phyloP scores from a whole-genome alignment of 106 monocot genomes.

The Platanthera guangdongensis region DNA sequence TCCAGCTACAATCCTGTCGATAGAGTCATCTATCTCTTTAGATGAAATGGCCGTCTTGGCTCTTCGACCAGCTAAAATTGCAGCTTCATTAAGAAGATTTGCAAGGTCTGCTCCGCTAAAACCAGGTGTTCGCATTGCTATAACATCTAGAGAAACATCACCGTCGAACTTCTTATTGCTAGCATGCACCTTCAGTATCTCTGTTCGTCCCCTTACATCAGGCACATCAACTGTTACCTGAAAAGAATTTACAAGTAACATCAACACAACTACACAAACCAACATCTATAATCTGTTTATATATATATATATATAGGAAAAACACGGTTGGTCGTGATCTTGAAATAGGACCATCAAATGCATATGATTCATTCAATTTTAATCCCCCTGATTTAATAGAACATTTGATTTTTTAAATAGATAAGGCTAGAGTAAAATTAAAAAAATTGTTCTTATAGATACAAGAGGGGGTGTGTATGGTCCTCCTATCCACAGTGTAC shows the following conservation, averaged over 20 bases:
- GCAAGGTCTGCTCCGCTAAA: constrained; percentile 99
- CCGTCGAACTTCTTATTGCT: constrained; percentile 76
- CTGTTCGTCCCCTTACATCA: constrained; percentile 92
- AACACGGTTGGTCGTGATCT: too few species aligned
- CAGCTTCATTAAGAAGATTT: constrained; percentile 94
- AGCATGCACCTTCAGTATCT: constrained; percentile 92
- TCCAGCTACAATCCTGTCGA: constrained; percentile 95
- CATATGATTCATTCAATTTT: too few species aligned
- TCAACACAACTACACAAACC: neutral
- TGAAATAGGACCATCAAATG: too few species aligned
- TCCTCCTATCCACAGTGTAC: too few species aligned
- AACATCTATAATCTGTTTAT: too few species aligned
- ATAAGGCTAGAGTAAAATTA: too few species aligned
- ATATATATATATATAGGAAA: too few species aligned
- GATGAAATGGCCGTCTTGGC: constrained; percentile 80
- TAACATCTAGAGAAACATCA: constrained; percentile 85
- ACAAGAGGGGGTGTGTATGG: too few species aligned
- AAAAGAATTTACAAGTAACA: neutral
- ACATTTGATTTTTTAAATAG: too few species aligned
- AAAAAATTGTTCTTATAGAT: too few species aligned
- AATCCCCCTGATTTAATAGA: too few species aligned
- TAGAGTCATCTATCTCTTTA: constrained; percentile 98
- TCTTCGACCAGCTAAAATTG: constrained; percentile 89
- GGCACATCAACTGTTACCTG: constrained; percentile 97
- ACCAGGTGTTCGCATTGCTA: constrained; percentile 98